Percentiles rank a stretch among this genome's conserved stretches.
Evolutionary conservation across 2,329 filamentous ascomycete species (phyloP).

Genomic region (Lithohypha guttulata): DNA sequence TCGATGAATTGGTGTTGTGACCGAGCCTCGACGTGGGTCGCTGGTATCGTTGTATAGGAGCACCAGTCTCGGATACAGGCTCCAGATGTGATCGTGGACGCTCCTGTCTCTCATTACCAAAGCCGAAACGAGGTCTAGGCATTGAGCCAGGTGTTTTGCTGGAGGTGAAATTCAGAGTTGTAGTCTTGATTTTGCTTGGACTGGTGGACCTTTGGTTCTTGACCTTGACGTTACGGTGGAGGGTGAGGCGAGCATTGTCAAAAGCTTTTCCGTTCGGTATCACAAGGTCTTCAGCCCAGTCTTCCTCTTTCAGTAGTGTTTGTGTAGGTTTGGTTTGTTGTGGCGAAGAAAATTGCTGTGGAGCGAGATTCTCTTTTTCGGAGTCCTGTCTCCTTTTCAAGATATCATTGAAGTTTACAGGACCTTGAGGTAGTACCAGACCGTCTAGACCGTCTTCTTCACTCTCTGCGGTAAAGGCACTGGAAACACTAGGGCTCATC

Average conservation of each 20-base stretch:
- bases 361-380: conserved; percentile 26
- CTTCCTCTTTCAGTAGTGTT: conserved; percentile 43
- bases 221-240: conserved; percentile 86
- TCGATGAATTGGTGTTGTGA: conserved; percentile 59
- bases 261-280: conserved; percentile 76
- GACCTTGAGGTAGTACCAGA: conserved; percentile 72
- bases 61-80: conserved; percentile 82
- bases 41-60: conserved; percentile 52
- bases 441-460: conserved; percentile 88
- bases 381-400: conserved; percentile 57
- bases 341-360: conserved; percentile 23
- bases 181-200: conserved; percentile 52
- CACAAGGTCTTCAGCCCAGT: conserved; percentile 78
- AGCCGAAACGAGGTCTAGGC: conserved; percentile 62
- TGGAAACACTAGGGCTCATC: conserved; percentile 84
- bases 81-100: conserved; percentile 69
- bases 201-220: conserved; percentile 61
- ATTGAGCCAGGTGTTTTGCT: conserved; percentile 45
- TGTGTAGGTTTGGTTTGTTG: conserved; percentile 22
- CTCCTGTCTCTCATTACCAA: conserved; percentile 49
- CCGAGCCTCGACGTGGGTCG: conserved; percentile 57
- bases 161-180: conserved; percentile 85
- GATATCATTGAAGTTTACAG: conserved; percentile 70
- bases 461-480: conserved; percentile 81
- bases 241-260: conserved; percentile 64